Percentiles rank a stretch among this genome's conserved stretches.
Conservation (phyloP, 1,284 basidiomycete species). For the Sutorius eximius region DNA sequence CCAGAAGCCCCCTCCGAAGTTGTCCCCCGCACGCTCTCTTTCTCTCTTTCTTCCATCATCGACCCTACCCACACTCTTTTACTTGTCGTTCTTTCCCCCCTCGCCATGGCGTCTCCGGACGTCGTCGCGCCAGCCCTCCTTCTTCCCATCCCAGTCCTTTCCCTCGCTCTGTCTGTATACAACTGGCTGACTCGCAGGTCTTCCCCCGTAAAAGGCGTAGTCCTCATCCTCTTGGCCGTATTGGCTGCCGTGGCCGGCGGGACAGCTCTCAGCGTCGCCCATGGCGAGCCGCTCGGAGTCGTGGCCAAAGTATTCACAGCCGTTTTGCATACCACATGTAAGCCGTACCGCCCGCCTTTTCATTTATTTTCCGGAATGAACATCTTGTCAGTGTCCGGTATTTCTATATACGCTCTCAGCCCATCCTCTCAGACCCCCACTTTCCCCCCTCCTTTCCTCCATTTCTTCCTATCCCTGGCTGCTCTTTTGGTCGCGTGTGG, state of each 20-base stretch:
- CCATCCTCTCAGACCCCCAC: slow-evolving; percentile 4
- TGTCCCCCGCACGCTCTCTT: not conserved
- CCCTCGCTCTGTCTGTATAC: slow-evolving; percentile 14
- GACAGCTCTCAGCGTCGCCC: slow-evolving; percentile 19
- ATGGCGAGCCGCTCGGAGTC: slow-evolving; percentile 15
- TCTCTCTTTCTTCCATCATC: slow-evolving; percentile 1
- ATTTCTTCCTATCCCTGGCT: slow-evolving; percentile 19
- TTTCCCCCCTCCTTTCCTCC: slow-evolving; percentile 14
- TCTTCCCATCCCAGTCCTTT: slow-evolving; percentile 24
- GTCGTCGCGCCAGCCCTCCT: slow-evolving; percentile 30
- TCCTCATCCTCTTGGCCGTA: slow-evolving; percentile 24
- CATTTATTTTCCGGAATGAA: not conserved
- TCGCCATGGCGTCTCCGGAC: slow-evolving; percentile 27
- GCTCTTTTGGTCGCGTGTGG: slow-evolving; percentile 29
- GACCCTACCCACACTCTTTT: slow-evolving; percentile 19
- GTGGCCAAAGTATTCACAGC: slow-evolving; percentile 17
- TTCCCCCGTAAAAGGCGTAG: slow-evolving; percentile 3
- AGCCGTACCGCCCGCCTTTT: not conserved
- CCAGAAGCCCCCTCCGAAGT: slow-evolving; percentile 11
- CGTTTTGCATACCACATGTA: slow-evolving; percentile 26
- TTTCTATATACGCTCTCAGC: slow-evolving; percentile 27
- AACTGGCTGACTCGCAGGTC: slow-evolving; percentile 11
- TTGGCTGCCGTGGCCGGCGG: slow-evolving; percentile 26
- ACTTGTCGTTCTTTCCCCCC: slow-evolving; percentile 18
- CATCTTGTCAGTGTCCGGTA: slow-evolving; percentile 21